phyloP scores from a whole-genome alignment of 805 yeast species.

The Yamadazyma paraphyllophila region DNA sequence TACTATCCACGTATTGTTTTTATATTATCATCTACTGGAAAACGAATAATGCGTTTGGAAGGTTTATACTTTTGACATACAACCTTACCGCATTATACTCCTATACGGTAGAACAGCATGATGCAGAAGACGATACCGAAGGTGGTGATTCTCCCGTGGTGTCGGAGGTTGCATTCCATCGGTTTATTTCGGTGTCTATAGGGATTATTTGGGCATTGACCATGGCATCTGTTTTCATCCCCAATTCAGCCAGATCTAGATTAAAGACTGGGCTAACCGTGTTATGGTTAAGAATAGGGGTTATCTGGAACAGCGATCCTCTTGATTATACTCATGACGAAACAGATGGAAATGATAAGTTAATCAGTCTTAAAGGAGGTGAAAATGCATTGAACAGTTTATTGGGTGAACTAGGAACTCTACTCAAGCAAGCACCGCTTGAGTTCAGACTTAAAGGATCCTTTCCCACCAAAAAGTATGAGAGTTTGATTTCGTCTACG shows the following conservation, averaged over 20 bases:
- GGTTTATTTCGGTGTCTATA: slow-evolving; percentile 66
- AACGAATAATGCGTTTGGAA: slow-evolving; percentile 58
- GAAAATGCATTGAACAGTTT: slow-evolving; percentile 49
- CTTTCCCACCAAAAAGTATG: slow-evolving; percentile 57
- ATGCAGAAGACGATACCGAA: slow-evolving; percentile 58
- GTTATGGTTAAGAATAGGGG: slow-evolving; percentile 78
- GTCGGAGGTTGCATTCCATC: slow-evolving; percentile 72
- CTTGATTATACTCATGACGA: slow-evolving; percentile 41
- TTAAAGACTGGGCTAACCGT: slow-evolving; percentile 63
- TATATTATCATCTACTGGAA: slow-evolving; percentile 69
- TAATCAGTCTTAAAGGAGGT: slow-evolving; percentile 49
- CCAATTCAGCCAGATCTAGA: slow-evolving; percentile 72
- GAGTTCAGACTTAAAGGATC: slow-evolving; percentile 75
- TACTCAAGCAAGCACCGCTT: slow-evolving; percentile 68
- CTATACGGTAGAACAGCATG: slow-evolving; percentile 61
- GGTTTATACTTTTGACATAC: slow-evolving; percentile 71
- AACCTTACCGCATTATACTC: slow-evolving; percentile 77
- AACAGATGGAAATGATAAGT: slow-evolving; percentile 15
- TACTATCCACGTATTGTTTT: slow-evolving; percentile 47
- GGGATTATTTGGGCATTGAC: slow-evolving; percentile 78
- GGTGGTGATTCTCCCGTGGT: slow-evolving; percentile 70
- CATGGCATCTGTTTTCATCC: slow-evolving; percentile 64
- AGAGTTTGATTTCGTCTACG: slow-evolving; percentile 51
- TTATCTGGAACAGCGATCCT: slow-evolving; percentile 78
- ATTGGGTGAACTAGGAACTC: slow-evolving; percentile 56